Evolutionary conservation across 2,329 filamentous ascomycete species (phyloP).

Genomic region (Allantophomopsis lycopodina): DNA sequence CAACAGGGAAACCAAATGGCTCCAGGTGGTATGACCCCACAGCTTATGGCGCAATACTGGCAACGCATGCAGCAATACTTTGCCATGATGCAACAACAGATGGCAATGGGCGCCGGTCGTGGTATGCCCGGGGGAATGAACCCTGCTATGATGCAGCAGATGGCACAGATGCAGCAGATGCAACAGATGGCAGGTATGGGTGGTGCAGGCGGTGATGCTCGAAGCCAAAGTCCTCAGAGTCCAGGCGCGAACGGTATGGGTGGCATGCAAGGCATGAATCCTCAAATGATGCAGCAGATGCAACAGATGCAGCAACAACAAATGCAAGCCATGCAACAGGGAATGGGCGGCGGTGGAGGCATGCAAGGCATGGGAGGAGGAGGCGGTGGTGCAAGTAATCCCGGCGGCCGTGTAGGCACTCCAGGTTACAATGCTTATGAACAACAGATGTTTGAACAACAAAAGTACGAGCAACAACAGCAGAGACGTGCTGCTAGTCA

Average conservation of each 20-base stretch:
- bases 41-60: constrained; percentile 98
- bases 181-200: constrained; percentile 32
- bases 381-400: constrained; percentile 22
- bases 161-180: constrained; percentile 60
- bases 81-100: constrained; percentile 84
- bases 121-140: constrained; percentile 53
- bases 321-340: constrained; percentile 28
- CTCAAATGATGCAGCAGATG: constrained; percentile 41
- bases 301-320: constrained; percentile 32
- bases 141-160: constrained; percentile 65
- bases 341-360: constrained; percentile 9
- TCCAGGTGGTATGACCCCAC: constrained; percentile 69
- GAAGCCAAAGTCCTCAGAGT: constrained; percentile 19
- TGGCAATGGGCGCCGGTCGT: constrained; percentile 51
- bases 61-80: constrained; percentile 98
- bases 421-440: constrained; percentile 43
- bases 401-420: constrained; percentile 25
- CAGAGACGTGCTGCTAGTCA: no score
- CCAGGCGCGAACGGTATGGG: constrained; percentile 17
- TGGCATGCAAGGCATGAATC: constrained; percentile 23
- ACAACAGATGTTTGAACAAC: constrained; percentile 63
- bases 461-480: constrained; percentile 56
- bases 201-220: constrained; percentile 11
- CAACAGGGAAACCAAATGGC: constrained; percentile 19
- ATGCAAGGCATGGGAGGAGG: constrained; percentile 8